Conservation (phyloP, 345 rosid genomes). For the Salix brachista region DNA sequence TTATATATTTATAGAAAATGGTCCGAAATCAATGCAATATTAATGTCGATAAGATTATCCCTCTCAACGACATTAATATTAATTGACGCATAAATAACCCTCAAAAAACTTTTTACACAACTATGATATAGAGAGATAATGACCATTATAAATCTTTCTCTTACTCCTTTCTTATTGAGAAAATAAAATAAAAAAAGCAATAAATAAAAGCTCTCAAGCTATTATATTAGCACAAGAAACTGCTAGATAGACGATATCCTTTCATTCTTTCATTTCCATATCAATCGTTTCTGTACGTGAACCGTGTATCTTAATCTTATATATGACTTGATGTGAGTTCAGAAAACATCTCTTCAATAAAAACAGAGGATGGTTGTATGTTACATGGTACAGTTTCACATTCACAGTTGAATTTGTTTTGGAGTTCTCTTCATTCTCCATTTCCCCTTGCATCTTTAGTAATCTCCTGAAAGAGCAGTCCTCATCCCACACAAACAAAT, state of each 20-base stretch:
- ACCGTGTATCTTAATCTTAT: background rate
- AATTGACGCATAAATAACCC: no score
- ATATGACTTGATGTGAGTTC: constrained; percentile 15
- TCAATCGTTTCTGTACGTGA: background rate
- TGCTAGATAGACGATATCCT: background rate
- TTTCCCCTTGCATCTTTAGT: constrained; percentile 6
- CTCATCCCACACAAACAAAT: constrained; percentile 28
- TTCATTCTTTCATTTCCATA: background rate
- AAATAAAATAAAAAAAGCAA: background rate
- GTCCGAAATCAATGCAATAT: no score
- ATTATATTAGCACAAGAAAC: background rate
- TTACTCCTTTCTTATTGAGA: no score
- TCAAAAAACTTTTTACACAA: no score
- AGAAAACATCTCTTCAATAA: constrained; percentile 44
- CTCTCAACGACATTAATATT: no score
- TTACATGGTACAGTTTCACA: constrained; percentile 22
- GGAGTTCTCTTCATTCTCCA: constrained; percentile 6
- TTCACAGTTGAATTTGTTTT: constrained; percentile 3
- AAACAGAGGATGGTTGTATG: constrained; percentile 48
- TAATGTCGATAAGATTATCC: no score
- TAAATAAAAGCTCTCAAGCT: background rate
- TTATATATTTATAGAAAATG: no score
- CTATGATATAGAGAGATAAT: no score
- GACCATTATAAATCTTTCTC: no score
- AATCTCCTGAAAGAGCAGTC: constrained; percentile 2